phyloP scores from a whole-genome alignment of 805 yeast species.

The Candida dajiaensis region DNA sequence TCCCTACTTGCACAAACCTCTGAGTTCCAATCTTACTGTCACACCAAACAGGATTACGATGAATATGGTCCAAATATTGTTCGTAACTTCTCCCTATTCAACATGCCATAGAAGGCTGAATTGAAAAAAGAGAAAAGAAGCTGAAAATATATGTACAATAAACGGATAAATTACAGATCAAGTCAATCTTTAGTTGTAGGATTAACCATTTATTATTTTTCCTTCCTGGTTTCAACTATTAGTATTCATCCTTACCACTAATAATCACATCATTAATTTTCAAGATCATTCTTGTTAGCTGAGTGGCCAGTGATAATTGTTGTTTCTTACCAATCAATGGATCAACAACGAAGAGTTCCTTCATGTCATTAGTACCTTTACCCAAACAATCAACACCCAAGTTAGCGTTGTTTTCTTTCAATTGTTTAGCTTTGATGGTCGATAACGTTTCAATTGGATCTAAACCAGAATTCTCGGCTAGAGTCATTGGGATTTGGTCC shows the following conservation, averaged over 20 bases:
- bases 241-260: constrained; percentile 75
- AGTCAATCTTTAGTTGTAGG: neutral
- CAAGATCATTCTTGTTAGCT: constrained; percentile 93
- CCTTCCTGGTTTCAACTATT: neutral
- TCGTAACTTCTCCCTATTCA: constrained; percentile 91
- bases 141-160: neutral
- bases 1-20: constrained; percentile 94
- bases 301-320: constrained; percentile 92
- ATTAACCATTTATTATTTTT: neutral
- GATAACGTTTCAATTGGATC: constrained; percentile 91
- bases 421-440: constrained; percentile 76
- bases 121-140: neutral
- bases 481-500: constrained; percentile 87
- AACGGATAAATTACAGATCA: neutral
- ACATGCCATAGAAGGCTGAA: constrained; percentile 57
- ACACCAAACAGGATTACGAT: constrained; percentile 95
- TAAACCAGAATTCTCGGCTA: constrained; percentile 96
- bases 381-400: constrained; percentile 95
- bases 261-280: constrained; percentile 96
- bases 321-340: constrained; percentile 97
- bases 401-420: constrained; percentile 59
- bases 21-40: constrained; percentile 93
- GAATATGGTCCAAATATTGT: constrained; percentile 98
- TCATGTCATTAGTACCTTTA: constrained; percentile 86
- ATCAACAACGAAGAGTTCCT: constrained; percentile 88